Percentiles rank a stretch among this genome's conserved stretches.
Evolutionary conservation across 2,329 filamentous ascomycete species (phyloP).

Genomic region (Colletotrichum sp.): DNA sequence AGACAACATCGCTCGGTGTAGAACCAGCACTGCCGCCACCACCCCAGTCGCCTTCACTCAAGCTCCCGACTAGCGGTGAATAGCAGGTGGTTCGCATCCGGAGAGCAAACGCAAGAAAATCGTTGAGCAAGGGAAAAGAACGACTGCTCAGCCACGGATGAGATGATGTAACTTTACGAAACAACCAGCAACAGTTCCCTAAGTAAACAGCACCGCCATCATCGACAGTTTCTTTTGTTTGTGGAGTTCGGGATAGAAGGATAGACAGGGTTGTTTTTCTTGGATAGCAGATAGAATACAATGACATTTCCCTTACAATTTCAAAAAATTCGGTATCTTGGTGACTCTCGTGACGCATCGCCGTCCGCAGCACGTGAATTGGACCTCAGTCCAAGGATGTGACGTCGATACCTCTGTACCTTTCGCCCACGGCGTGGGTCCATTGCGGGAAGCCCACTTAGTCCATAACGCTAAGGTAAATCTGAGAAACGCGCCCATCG

Average conservation of each 20-base stretch:
- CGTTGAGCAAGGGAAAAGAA: not conserved
- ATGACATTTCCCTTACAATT: not conserved
- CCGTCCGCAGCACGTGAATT: not conserved
- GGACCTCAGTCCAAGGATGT: not conserved
- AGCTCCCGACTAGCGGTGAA: not conserved
- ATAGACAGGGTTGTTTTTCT: not conserved
- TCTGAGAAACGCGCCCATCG: too few relatives aligned
- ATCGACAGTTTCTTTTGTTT: not conserved
- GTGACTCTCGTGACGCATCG: not conserved
- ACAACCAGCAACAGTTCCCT: not conserved
- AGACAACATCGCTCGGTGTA: not conserved
- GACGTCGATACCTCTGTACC: not conserved
- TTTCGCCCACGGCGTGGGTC: not conserved
- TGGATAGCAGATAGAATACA: not conserved
- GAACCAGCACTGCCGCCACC: not conserved
- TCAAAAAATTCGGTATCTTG: not conserved
- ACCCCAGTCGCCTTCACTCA: not conserved
- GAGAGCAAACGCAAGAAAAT: not conserved
- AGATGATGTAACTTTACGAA: not conserved
- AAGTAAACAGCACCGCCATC: not conserved
- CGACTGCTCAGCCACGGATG: not conserved
- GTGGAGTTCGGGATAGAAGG: not conserved
- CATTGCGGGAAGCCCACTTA: not conserved
- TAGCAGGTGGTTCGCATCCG: not conserved
- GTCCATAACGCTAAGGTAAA: not conserved